Evolutionary conservation across 1,284 basidiomycete species (phyloP).

Genomic region (Gomphus bonarii): DNA sequence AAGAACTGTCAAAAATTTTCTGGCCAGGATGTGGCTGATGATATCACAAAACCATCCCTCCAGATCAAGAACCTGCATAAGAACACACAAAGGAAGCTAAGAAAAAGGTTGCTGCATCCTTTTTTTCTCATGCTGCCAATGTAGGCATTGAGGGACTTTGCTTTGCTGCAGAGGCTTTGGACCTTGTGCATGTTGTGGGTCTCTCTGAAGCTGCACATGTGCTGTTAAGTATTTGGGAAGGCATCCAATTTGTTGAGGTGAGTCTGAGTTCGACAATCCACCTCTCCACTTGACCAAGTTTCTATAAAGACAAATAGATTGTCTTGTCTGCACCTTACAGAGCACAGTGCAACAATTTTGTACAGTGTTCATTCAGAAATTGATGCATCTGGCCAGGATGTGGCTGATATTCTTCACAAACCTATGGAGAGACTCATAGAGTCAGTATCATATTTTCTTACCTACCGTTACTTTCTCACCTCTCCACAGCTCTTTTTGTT

Average conservation of each 20-base stretch:
- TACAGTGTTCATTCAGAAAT: slow-evolving; percentile 36
- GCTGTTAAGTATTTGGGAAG: slow-evolving; percentile 51
- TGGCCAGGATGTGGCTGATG: no score
- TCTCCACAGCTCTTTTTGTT: slow-evolving; percentile 28
- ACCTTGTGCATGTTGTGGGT: slow-evolving; percentile 46
- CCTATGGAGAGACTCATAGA: slow-evolving; percentile 37
- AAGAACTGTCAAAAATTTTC: no score
- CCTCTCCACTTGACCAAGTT: not conserved
- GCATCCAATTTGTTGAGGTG: slow-evolving; percentile 50
- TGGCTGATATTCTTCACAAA: slow-evolving; percentile 25
- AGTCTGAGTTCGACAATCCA: slow-evolving; percentile 19
- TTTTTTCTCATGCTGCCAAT: slow-evolving; percentile 32
- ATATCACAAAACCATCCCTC: slow-evolving; percentile 29
- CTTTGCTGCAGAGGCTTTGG: slow-evolving; percentile 37
- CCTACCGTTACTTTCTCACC: not conserved
- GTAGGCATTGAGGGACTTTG: slow-evolving; percentile 38
- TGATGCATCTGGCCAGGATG: slow-evolving; percentile 27
- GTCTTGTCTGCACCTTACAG: slow-evolving; percentile 31
- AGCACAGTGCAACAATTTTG: slow-evolving; percentile 42
- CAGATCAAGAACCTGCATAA: slow-evolving; percentile 41
- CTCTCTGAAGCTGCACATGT: slow-evolving; percentile 40
- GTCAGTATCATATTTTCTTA: slow-evolving; percentile 27
- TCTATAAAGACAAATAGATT: slow-evolving; percentile 41
- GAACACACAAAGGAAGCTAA: slow-evolving; percentile 38
- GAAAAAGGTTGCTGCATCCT: slow-evolving; percentile 31